A percentile compares a stretch with the other conserved stretches of the same genome.
These are phyloP conservation scores for Dovyalis caffra DNA, from an alignment of 345 rosid genomes.

Conservation along the genomic window DNA sequence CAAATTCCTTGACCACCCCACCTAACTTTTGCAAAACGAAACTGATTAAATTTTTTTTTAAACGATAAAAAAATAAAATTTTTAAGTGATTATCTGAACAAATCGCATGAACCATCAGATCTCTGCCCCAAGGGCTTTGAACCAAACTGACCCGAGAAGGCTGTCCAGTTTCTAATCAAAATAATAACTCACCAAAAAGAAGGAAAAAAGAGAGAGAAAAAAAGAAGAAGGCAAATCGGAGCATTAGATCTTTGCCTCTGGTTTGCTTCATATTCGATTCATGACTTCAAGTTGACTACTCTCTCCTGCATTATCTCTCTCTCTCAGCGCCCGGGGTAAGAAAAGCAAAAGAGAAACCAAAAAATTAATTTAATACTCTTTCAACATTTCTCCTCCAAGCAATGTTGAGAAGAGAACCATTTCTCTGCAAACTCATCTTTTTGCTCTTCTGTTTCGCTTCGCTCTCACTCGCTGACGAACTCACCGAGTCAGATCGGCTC, in stretches of 20 bases:
- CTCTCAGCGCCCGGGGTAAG: not conserved
- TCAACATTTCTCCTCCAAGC: not conserved
- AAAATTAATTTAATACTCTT: not conserved
- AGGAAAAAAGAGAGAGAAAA: not conserved
- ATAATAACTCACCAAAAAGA: too few species aligned
- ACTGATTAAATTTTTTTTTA: too few species aligned
- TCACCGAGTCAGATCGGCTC: constrained; percentile 14
- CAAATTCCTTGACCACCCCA: too few species aligned
- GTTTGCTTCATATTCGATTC: not conserved
- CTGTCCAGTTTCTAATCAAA: too few species aligned
- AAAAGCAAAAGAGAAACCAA: not conserved
- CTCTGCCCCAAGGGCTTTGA: too few species aligned
- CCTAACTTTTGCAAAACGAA: too few species aligned
- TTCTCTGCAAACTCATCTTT: not conserved
- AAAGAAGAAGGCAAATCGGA: not conserved
- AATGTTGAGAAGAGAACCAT: constrained; percentile 8
- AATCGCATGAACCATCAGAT: too few species aligned
- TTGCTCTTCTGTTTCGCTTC: not conserved
- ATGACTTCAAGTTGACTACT: not conserved
- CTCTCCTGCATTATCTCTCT: not conserved
- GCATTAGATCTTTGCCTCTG: not conserved
- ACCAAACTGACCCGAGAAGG: too few species aligned
- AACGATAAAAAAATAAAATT: too few species aligned
- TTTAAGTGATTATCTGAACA: too few species aligned
- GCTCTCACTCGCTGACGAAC: constrained; percentile 6